A percentile compares a stretch with the other conserved stretches of the same genome.
phyloP scores from a whole-genome alignment of 257 asterid genomes.

The Solanum sejunctum region DNA sequence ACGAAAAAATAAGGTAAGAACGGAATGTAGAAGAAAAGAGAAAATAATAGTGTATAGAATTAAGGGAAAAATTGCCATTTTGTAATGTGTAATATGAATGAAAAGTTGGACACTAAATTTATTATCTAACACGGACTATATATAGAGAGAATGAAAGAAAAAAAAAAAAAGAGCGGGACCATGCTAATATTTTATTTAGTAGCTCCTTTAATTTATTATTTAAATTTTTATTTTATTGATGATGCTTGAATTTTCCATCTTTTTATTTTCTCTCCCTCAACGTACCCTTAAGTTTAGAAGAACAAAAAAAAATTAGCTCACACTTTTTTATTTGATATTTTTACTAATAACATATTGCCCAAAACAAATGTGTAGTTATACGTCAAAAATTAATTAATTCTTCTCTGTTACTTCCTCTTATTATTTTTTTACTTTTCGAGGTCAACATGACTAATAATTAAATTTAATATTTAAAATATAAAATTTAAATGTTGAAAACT shows the following conservation, averaged over 20 bases:
- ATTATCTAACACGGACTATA: neutral
- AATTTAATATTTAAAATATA: too few species aligned
- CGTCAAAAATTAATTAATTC: neutral
- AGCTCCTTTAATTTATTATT: too few species aligned
- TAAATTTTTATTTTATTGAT: too few species aligned
- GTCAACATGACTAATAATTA: too few species aligned
- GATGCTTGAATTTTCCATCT: too few species aligned
- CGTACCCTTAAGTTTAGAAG: neutral
- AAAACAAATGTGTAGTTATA: neutral
- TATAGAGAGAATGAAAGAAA: neutral
- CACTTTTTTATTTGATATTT: neutral
- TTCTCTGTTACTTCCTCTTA: too few species aligned
- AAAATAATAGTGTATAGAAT: constrained; percentile 3
- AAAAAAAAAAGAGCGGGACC: neutral
- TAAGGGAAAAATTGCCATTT: neutral
- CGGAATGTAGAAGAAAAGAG: constrained; percentile 3
- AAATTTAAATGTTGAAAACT: too few species aligned
- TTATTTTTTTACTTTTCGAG: too few species aligned
- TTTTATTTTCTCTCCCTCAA: neutral
- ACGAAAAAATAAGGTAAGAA: neutral
- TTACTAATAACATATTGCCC: neutral
- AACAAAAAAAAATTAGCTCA: too few species aligned
- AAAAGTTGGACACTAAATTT: neutral
- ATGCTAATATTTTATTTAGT: neutral
- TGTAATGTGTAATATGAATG: neutral